Evolutionary conservation across 1,139 yeast species (phyloP), one percentile per base, ranked within the genome.

Genomic region (Debaryomyces robertsiae): DNA sequence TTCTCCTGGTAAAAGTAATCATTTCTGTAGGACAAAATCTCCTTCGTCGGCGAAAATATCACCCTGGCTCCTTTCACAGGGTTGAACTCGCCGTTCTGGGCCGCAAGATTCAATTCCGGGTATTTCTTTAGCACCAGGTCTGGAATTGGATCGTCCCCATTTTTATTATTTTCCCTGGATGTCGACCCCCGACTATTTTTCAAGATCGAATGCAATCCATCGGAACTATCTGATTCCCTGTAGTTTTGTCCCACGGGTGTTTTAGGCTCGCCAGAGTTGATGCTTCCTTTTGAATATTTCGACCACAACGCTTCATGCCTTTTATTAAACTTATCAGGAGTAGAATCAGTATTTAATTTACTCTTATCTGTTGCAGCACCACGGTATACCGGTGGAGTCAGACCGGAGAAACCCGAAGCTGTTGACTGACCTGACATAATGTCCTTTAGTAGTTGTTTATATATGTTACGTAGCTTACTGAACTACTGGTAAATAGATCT

Each of bases 61-160:
- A 75, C 71, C 37, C 66, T 63, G 1, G 77, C 72, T 10, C 66
- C 68, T 46, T 67, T 70, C 3, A 69, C 65, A 0, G 77, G 70
- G 44, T 72, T 71, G 23, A 66, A 36, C 15, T 57, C 59, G 1
- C 67, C 69, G 28, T 57, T 52, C 10, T 49, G 44, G 14, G 59
- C 52, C 1, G 71, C 70, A n/a, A 57, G 45, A 5, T 60, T 54
- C 36, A 67, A 48, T 28, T 64, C 69, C 1, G 73, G 75, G 41
- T 60, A 66, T n/a, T 56, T 54, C 29, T 55, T 55, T 25, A 63
- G 42, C 15, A 63, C 36, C 11, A 49, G 50, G 29, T 51, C 55
- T 0, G 60, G 49, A 3, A 55, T 35, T 27, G 36, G 33, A 15
- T 28, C 25, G 10, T 29, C 35, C 4, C 22, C 23, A 9, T 7